Base-by-base conservation (phyloP, 2,329 filamentous ascomycete species). In the Xylaria arbuscula region DNA sequence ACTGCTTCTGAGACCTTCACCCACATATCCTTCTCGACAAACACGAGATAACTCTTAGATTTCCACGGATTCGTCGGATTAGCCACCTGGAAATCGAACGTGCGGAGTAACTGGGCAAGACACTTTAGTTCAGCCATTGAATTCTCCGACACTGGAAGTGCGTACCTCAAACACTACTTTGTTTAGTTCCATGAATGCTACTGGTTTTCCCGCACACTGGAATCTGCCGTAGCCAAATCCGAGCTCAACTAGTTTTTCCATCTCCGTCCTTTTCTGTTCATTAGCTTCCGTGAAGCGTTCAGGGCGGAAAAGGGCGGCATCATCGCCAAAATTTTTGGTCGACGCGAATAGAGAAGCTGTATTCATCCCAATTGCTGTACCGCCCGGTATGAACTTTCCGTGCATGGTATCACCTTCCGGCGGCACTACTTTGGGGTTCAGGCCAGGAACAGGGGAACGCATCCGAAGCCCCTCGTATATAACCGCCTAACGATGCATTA, bases 401-500 rank as follows among this genome's bases (percentile, higher is more conserved):
- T 67, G 28, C 11, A 71, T 45, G 6, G 36, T 40, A 42, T 76
- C 74, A 13, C 77, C 77, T 32, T 69, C 71, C 2, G 64, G 58
- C 2, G 76, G 77, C 0, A 75, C 74, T 6, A 64, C 42, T 47
- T 76, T 76, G n/a, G 60, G 66, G 32, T 72, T 69, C 7, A 76
- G 60, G 8, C 71, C 74, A 1, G 72, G 74, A 2, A 76, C 68
- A 2, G 75, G 76, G 2, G 79, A 76, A 28, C 75, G 76, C 34
- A 81, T 76, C 0, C 81, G 76, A 22, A 80, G 71, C 3, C 78
- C 80, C 71, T 82, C 81, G 60, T 78, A 78, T 59, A 81, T 74
- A 32, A 78, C 76, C 6, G 80, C 80, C 64, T 78, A 74, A 24
- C 7, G 32, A 50, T 32, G 9, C 32, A 50, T 64, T 19, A 64